Base-by-base conservation (phyloP, 805 yeast genomes). In the Ogataea dorogensis region DNA sequence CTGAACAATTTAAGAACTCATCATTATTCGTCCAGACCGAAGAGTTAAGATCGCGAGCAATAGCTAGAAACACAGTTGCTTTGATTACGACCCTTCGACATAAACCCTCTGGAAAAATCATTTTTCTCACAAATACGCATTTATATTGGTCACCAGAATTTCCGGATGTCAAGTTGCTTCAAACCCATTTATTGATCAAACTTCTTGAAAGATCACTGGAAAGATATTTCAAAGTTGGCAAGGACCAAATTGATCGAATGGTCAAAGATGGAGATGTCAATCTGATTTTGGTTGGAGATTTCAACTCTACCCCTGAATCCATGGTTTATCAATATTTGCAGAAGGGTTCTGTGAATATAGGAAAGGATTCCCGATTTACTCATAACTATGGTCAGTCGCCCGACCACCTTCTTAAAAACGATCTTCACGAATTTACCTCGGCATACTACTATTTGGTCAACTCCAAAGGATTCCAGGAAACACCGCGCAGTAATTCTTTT, bases 41-140 rank as follows among this genome's bases (percentile, higher is more conserved):
- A 0, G 70, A 61, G 25, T 50, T 68, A 11, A 36, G 42, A 7
- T 45, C 61, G 7, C 56, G 77, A 17, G 58, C 73, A 7, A 49
- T 63, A 11, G 55, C 59, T 22, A 60, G 79, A 47, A 78, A 79
- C 49, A 81, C 80, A 18, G 83, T 79, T 3, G 80, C 76, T 3
- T 39, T 76, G 2, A 57, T 78, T n/a, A 61, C 71, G 5, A 70
- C 70, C 9, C 51, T 78, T 24, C 55, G 60, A 36, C 83, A 78
- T 49, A 59, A 54, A 32, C 46, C 38, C 1, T 64, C 75, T 0
- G 56, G 60, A 8, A 59, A 67, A 21, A 46, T 55, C 3, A 50
- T 77, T 3, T 70, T 73, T 24, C 64, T 75, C 2, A 60, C 77
- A n/a, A 78, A 76, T 43, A 77, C 83, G 0, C 84, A 78, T 52